A percentile compares a stretch with the other conserved stretches of the same genome.
Conservation (phyloP, 202 grass and related monocot genomes). For the Saccharum hybrid region DNA sequence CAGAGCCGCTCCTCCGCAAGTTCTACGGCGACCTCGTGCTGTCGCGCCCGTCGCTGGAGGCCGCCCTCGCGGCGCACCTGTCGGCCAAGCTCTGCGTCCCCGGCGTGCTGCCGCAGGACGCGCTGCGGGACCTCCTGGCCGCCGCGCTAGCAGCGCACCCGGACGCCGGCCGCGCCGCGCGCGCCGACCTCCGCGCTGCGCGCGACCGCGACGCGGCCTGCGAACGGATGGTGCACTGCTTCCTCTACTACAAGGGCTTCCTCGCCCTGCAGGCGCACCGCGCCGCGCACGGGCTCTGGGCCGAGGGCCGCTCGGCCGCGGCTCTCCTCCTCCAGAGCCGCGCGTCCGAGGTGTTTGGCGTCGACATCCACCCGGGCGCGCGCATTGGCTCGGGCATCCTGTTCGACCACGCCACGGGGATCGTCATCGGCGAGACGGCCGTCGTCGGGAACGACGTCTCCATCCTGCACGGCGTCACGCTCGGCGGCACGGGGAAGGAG, state of each 20-base stretch:
- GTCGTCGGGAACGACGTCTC: slow-evolving; percentile 76
- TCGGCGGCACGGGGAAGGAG: slow-evolving; percentile 78
- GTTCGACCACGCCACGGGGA: slow-evolving; percentile 87
- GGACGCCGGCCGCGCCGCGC: slow-evolving; percentile 44
- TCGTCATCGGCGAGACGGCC: slow-evolving; percentile 92
- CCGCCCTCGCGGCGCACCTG: slow-evolving; percentile 74
- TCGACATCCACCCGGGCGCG: slow-evolving; percentile 95
- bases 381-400: slow-evolving; percentile 78
- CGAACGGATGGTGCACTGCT: slow-evolving; percentile 87
- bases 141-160: slow-evolving; percentile 44
- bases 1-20: slow-evolving; percentile 66
- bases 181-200: slow-evolving; percentile 71
- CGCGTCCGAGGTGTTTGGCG: slow-evolving; percentile 82
- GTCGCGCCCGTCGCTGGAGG: slow-evolving; percentile 59
- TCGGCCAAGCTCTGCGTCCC: slow-evolving; percentile 72
- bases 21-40: slow-evolving; percentile 76
- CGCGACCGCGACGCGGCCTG: slow-evolving; percentile 85
- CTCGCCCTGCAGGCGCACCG: slow-evolving; percentile 87
- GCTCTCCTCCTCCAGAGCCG: slow-evolving; percentile 91
- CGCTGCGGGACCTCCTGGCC: slow-evolving; percentile 58
- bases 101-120: slow-evolving; percentile 51
- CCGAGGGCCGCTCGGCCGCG: slow-evolving; percentile 55
- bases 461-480: slow-evolving; percentile 73
- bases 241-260: slow-evolving; percentile 98
- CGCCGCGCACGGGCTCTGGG: slow-evolving; percentile 74